phyloP scores from a whole-genome alignment of 2,329 filamentous ascomycete species.

The Monosporascus cannonballus region DNA sequence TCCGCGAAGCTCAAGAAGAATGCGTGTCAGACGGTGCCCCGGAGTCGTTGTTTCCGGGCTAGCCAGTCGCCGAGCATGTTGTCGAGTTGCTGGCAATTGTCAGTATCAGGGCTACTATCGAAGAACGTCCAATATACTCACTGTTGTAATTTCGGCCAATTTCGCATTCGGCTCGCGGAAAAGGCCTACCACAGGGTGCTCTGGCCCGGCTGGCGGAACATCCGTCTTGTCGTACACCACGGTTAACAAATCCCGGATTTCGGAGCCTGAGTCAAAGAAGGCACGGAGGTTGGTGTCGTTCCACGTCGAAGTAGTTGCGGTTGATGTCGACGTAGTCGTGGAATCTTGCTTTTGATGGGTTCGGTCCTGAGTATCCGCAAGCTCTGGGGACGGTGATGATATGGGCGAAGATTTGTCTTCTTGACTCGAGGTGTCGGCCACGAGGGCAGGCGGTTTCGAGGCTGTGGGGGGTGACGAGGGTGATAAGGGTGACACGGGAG shows the following conservation, averaged over 20 bases:
- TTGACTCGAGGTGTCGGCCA: conserved; percentile 65
- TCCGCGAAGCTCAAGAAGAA: conserved; percentile 4
- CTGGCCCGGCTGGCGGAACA: conserved; percentile 69
- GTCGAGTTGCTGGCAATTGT: conserved; percentile 62
- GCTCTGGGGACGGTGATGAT: conserved; percentile 60
- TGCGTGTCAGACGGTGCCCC: conserved; percentile 38
- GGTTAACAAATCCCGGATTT: conserved; percentile 82
- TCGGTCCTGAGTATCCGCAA: conserved; percentile 43
- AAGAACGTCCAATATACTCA: conserved; percentile 32
- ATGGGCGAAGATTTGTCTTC: conserved; percentile 57
- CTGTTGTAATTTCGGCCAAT: conserved; percentile 77
- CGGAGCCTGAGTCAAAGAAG: conserved; percentile 85
- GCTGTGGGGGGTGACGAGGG: conserved; percentile 50
- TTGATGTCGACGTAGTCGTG: conserved; percentile 48
- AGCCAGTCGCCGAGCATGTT: conserved; percentile 80
- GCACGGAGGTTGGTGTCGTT: conserved; percentile 78
- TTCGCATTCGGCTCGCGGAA: conserved; percentile 85
- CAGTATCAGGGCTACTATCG: conserved; percentile 12
- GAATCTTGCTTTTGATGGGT: conserved; percentile 40
- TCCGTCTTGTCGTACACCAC: conserved; percentile 91
- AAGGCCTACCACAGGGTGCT: conserved; percentile 78
- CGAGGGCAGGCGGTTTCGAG: conserved; percentile 58
- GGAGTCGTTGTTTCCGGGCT: conserved; percentile 59
- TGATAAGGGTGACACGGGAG: conserved; percentile 59
- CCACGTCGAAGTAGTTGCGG: conserved; percentile 63